phyloP scores from a whole-genome alignment of 2,329 filamentous ascomycete genomes.

The Stagonosporopsis tanaceti region DNA sequence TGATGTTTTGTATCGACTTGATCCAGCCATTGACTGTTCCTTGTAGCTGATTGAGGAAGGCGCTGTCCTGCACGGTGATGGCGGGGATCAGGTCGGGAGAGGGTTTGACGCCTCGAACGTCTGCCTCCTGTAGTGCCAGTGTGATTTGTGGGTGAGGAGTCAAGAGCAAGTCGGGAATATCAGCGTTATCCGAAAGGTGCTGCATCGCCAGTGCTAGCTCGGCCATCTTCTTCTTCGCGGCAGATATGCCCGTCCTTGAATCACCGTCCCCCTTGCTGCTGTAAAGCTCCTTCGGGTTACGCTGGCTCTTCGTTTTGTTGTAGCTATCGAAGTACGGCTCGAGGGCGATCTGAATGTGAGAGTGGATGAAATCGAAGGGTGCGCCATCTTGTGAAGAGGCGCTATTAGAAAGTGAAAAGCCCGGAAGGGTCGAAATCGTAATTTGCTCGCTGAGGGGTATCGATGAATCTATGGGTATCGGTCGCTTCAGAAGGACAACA shows the following conservation, averaged over 20 bases:
- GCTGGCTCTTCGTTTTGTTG: slow-evolving; percentile 79
- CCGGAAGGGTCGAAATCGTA: slow-evolving; percentile 90
- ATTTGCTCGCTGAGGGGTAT: slow-evolving; percentile 87
- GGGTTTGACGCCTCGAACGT: slow-evolving; percentile 70
- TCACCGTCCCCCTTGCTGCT: slow-evolving; percentile 83
- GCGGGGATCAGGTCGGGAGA: slow-evolving; percentile 80
- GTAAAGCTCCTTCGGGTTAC: slow-evolving; percentile 57
- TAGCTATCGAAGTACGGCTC: slow-evolving; percentile 98
- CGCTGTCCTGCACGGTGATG: slow-evolving; percentile 82
- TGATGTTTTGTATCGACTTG: slow-evolving; percentile 96
- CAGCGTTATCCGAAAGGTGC: slow-evolving; percentile 95
- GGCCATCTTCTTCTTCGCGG: slow-evolving; percentile 96
- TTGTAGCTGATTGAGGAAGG: slow-evolving; percentile 92
- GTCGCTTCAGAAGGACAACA: slow-evolving; percentile 88
- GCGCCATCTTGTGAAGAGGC: slow-evolving; percentile 77
- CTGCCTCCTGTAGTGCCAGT: slow-evolving; percentile 80
- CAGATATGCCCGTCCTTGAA: slow-evolving; percentile 90
- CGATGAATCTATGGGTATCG: slow-evolving; percentile 83
- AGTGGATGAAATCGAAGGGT: slow-evolving; percentile 91
- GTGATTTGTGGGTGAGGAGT: slow-evolving; percentile 90
- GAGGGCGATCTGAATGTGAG: slow-evolving; percentile 87
- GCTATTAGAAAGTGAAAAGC: slow-evolving; percentile 74
- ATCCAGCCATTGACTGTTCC: slow-evolving; percentile 97
- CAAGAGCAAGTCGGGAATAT: slow-evolving; percentile 91
- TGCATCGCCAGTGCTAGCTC: slow-evolving; percentile 90